Evolutionary conservation across 495 filamentous ascomycete genomes (phyloP), one percentile per base, ranked within the genome.

Genomic region (Talaromyces trachyspermus): DNA sequence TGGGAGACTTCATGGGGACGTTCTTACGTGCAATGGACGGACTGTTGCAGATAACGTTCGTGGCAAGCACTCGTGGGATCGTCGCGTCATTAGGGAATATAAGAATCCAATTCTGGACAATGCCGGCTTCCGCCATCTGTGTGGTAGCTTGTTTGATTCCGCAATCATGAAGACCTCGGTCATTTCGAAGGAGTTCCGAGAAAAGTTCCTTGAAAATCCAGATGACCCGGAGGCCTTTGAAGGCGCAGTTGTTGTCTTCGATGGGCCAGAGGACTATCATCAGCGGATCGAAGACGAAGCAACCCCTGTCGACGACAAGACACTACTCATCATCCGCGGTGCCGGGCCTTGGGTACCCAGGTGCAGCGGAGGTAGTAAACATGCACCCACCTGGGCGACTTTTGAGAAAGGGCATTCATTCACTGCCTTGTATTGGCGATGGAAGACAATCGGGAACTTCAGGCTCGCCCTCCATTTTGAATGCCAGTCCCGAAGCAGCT

Each of bases 131-230:
- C 49, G 72, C 6, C 72, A 77, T 46, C 60, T 79, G 22, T 62
- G 62, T 43, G 73, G 75, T 5, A 76, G 57, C 20, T 54, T 79
- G 2, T 78, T 78, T 48, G 60, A 76, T 18, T 75, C 71, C 0
- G 75, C 75, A 3, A 77, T 78, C 49, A 77, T 78, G 74, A 77
- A 78, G 54, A 78, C 72, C 1, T 77, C 68, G 26, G 75, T 76
- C 14, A 75, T 78, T 37, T 75, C 74, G 3, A 53, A 65, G 2
- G 64, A 60, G 19, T 77, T 78, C 54, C 54, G 70, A 33, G 30
- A 68, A 33, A 61, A 57, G 14, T 77, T 74, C 33, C 59, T 77
- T 5, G 68, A 70, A 23, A 67, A 75, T 40, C 70, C 74, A 8
- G 55, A 68, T 1, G 74, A 77, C 36, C 74, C 63, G 1, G 70